Base-by-base conservation (phyloP, 1,139 yeast genomes). In the Geotrichum reessii region DNA sequence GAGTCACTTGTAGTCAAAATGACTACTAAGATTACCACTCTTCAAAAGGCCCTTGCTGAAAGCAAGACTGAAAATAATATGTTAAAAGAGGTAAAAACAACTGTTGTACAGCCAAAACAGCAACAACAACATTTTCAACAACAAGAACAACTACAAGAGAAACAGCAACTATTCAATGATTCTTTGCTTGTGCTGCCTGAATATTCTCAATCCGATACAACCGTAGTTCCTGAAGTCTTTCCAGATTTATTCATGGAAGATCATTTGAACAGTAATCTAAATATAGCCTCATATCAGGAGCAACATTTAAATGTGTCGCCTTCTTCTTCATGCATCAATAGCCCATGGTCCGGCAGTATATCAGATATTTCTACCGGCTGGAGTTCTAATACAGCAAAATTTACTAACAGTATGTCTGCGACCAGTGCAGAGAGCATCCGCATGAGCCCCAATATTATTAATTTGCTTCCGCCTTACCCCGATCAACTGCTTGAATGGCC, bases 1-100 rank as follows among this genome's bases (percentile, higher is more conserved):
- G 73, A 70, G 57, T 60, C 62, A 31, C 63, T 67, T n/a, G 68
- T 69, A 14, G 62, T 63, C 28, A 66, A 65, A 40, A 62, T 65
- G 64, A 62, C 68, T 22, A 53, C 61, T 8, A 67, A 68, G 55
- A 62, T 68, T 40, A 53, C 58, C 47, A 51, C 51, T 4, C 54
- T 55, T 5, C 54, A 55, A 33, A 44, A 44, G 19, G 40, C 53
- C 12, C 27, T 50, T 3, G 28, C 17, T 8, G 46, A 55, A 25
- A 25, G 28, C n/a, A 19, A 42, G 22, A 40, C 46, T 14, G 57
- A 49, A 21, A 50, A 44, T 25, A 40, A 55, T 14, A 19, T 24
- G 14, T 50, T 50, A 6, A 17, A 46, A 14, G 51, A 53, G 27
- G 12, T 19, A 8, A 24, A 24, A 33, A 31, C 49, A 46, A 24